Percentiles rank a stretch among this genome's conserved stretches.
Evolutionary conservation across 768 basidiomycete genomes (phyloP).

Genomic region (Lepiota brunneoincarnata): DNA sequence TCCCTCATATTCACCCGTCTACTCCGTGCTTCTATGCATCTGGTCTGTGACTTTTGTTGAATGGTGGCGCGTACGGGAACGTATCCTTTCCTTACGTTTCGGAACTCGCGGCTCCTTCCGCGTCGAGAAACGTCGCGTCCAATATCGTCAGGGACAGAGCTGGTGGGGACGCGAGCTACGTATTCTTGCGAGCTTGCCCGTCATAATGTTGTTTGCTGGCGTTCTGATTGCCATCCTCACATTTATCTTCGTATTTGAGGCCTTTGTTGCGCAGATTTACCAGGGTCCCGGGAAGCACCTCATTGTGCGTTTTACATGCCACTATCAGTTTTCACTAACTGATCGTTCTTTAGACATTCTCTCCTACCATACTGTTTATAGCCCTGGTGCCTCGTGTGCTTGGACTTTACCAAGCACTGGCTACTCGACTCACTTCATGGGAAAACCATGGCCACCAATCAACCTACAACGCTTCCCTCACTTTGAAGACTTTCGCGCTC

Average conservation of each 20-base stretch:
- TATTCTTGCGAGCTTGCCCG: slow-evolving; percentile 64
- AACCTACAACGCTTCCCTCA: slow-evolving; percentile 73
- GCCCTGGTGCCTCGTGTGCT: slow-evolving; percentile 80
- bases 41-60: slow-evolving; percentile 90
- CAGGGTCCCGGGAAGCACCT: slow-evolving; percentile 80
- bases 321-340: background rate
- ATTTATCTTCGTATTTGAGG: slow-evolving; percentile 83
- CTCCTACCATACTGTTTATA: slow-evolving; percentile 82
- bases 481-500: slow-evolving; percentile 88
- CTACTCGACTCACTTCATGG: slow-evolving; percentile 74
- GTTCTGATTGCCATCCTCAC: slow-evolving; percentile 72
- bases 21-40: slow-evolving; percentile 71
- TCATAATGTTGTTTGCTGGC: slow-evolving; percentile 71
- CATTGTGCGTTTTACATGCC: slow-evolving; percentile 52
- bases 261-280: slow-evolving; percentile 87
- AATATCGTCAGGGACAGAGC: slow-evolving; percentile 48
- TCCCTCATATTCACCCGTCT: slow-evolving; percentile 71
- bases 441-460: slow-evolving; percentile 89
- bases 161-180: slow-evolving; percentile 79
- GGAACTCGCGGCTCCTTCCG: slow-evolving; percentile 75
- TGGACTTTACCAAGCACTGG: slow-evolving; percentile 65
- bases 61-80: slow-evolving; percentile 88
- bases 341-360: slow-evolving; percentile 51
- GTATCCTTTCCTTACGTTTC: slow-evolving; percentile 79
- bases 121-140: slow-evolving; percentile 70